Evolutionary conservation across 148 eudicot species (phyloP).

Genomic region (Mesembryanthemum crystallinum): DNA sequence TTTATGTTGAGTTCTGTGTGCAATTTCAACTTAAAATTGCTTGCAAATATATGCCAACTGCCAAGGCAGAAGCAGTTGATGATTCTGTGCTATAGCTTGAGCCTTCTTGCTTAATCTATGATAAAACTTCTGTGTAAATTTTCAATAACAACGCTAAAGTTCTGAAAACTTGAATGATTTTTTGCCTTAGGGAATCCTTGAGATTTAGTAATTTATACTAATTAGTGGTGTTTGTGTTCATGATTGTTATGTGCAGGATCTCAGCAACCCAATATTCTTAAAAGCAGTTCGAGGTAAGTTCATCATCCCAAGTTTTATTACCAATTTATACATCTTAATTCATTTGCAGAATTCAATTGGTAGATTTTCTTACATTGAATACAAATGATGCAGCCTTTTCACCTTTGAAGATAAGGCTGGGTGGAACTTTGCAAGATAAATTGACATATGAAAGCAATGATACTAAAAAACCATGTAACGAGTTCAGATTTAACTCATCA

Average conservation of each 20-base stretch:
- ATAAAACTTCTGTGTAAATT: too few species aligned
- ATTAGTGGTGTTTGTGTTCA: not conserved
- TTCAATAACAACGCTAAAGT: too few species aligned
- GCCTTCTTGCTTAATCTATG: too few species aligned
- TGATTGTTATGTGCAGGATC: slow-evolving; percentile 45
- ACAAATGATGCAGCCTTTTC: slow-evolving; percentile 67
- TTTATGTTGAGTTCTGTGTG: too few species aligned
- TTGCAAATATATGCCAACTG: too few species aligned
- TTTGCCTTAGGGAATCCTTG: not conserved
- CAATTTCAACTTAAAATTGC: too few species aligned
- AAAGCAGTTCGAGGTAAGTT: slow-evolving; percentile 51
- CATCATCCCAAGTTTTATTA: not conserved
- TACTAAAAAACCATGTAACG: slow-evolving; percentile 44
- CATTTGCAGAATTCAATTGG: not conserved
- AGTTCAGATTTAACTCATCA: slow-evolving; percentile 39
- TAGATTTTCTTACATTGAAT: slow-evolving; percentile 7
- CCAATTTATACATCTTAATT: not conserved
- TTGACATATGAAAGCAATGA: slow-evolving; percentile 62
- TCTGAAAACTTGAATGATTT: too few species aligned
- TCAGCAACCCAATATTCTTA: slow-evolving; percentile 41
- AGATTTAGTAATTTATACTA: not conserved
- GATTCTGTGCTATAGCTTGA: too few species aligned
- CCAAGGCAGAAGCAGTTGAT: too few species aligned
- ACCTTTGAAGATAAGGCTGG: slow-evolving; percentile 83
- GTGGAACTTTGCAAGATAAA: slow-evolving; percentile 85